These are phyloP conservation scores for Nicotiana attenuata DNA, from an alignment of 257 asterid genomes.

Conservation along the genomic window DNA sequence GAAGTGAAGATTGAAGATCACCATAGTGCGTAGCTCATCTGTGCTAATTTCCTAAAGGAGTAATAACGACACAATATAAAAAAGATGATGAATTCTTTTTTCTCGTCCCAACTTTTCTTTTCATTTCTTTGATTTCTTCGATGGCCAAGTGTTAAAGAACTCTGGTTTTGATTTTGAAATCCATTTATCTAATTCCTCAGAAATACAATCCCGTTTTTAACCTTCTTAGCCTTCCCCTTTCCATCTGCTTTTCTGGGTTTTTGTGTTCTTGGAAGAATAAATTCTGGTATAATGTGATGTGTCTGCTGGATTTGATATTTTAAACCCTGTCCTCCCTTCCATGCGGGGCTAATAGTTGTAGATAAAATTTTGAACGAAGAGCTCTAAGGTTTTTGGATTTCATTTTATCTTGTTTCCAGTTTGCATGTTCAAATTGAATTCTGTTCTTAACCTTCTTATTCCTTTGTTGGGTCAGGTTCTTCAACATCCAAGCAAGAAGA, in stretches of 20 bases:
- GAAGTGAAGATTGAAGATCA: not conserved
- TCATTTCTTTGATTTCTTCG: not conserved
- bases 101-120: not conserved
- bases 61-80: not conserved
- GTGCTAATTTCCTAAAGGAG: not conserved
- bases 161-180: not conserved
- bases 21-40: not conserved
- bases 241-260: not conserved
- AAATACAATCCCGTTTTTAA: not conserved
- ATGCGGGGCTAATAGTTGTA: not conserved
- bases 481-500: slow-evolving; percentile 80
- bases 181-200: not conserved
- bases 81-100: not conserved
- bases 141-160: not conserved
- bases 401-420: slow-evolving; percentile 1
- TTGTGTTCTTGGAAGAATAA: not conserved
- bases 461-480: slow-evolving; percentile 54
- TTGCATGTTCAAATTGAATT: slow-evolving; percentile 10
- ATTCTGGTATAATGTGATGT: not conserved
- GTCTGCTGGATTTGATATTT: not conserved
- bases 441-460: not conserved
- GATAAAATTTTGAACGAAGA: not conserved
- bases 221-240: not conserved
- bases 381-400: not conserved
- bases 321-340: not conserved